A percentile compares a stretch with the other conserved stretches of the same genome.
These are phyloP conservation scores for Colletotrichum camelliae DNA, from an alignment of 2,329 filamentous ascomycete genomes.

Conservation along the genomic window DNA sequence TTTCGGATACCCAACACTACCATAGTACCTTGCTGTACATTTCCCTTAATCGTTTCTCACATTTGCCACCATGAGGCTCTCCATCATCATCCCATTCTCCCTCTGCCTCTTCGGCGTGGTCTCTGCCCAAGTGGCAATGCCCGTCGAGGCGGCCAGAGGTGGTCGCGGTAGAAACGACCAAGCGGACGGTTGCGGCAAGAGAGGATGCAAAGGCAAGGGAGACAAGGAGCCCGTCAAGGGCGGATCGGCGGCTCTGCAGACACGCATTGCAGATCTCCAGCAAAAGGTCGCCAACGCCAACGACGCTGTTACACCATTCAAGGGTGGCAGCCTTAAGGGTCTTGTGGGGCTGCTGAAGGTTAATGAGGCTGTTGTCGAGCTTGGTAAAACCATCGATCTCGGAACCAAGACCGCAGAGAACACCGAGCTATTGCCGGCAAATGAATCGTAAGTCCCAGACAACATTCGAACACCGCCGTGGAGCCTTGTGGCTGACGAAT, in stretches of 20 bases:
- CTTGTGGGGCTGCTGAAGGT: conserved; percentile 13
- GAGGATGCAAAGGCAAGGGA: conserved; percentile 2
- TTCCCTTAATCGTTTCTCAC: not conserved
- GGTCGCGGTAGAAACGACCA: not conserved
- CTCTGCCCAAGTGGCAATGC: not conserved
- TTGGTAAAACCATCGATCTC: not conserved
- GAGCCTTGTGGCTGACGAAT: not conserved
- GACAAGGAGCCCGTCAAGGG: not conserved
- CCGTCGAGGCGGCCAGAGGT: not conserved
- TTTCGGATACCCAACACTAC: not conserved
- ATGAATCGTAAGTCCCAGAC: not conserved
- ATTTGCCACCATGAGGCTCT: not conserved
- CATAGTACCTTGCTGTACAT: not conserved
- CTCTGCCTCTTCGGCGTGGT: not conserved
- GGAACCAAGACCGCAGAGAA: not conserved
- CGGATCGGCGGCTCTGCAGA: not conserved
- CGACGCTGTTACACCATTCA: conserved; percentile 2
- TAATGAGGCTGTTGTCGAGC: conserved; percentile 3
- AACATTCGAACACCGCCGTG: not conserved
- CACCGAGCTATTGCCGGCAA: not conserved
- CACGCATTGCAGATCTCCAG: not conserved
- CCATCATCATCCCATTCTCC: not conserved
- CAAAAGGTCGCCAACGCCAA: not conserved
- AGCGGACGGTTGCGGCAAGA: not conserved
- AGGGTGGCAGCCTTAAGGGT: not conserved